Percentiles rank a stretch among this genome's conserved stretches.
phyloP scores from a whole-genome alignment of 805 yeast species.

The Starmerella apis region DNA sequence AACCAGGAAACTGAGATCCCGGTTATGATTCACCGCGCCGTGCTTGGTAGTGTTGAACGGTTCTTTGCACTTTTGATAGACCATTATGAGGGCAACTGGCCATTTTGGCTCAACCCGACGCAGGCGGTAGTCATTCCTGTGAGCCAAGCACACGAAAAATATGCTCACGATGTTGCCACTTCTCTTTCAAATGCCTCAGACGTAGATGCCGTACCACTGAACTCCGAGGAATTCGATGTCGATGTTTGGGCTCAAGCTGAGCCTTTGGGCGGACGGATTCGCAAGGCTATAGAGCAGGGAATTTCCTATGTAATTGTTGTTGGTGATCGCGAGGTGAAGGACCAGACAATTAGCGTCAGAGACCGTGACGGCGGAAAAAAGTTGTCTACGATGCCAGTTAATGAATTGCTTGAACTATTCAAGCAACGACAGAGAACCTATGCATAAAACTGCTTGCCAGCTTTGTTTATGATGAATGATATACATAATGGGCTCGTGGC shows the following conservation, averaged over 20 bases:
- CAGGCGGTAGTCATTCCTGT: constrained; percentile 76
- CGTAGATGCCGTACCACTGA: constrained; percentile 37
- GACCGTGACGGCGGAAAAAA: constrained; percentile 40
- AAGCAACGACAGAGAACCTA: constrained; percentile 17
- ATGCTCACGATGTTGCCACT: constrained; percentile 42
- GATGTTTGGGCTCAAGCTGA: constrained; percentile 68
- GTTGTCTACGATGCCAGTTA: constrained; percentile 36
- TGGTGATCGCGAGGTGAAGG: constrained; percentile 71
- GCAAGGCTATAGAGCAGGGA: constrained; percentile 64
- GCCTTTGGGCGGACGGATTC: constrained; percentile 69
- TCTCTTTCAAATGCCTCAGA: constrained; percentile 29
- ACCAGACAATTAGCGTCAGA: constrained; percentile 54
- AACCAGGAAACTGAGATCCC: constrained; percentile 50
- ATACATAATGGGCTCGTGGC: too few species aligned
- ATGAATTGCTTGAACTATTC: constrained; percentile 47
- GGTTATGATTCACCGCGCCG: constrained; percentile 92
- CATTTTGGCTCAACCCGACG: constrained; percentile 90
- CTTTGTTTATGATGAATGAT: too few species aligned
- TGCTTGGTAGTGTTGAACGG: constrained; percentile 88
- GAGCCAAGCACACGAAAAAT: constrained; percentile 47
- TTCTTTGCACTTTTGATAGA: constrained; percentile 85
- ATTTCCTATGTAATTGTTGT: constrained; percentile 72
- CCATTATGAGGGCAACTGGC: constrained; percentile 90
- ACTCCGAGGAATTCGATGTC: constrained; percentile 53
- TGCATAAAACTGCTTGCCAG: too few species aligned